Evolutionary conservation across 495 filamentous ascomycete genomes (phyloP).

Genomic region (Aspergillus asperescens): DNA sequence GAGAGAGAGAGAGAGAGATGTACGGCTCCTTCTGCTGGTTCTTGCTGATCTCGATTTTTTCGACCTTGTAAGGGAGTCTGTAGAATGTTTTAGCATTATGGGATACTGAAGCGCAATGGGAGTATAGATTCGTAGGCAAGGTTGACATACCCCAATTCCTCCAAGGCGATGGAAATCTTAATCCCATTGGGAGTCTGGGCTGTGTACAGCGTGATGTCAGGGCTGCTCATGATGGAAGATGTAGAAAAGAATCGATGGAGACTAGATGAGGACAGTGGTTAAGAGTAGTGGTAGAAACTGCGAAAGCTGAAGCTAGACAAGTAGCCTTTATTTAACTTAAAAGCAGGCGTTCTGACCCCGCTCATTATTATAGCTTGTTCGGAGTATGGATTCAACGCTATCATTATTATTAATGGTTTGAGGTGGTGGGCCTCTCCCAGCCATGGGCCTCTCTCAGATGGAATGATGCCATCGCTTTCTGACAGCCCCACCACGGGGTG

Average conservation of each 20-base stretch:
- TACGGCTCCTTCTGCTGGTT: constrained; percentile 74
- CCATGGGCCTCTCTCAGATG: too few species aligned
- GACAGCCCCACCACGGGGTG: constrained; percentile 7
- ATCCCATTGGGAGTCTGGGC: constrained; percentile 51
- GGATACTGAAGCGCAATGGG: too few species aligned
- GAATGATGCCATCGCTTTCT: constrained; percentile 7
- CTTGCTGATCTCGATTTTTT: constrained; percentile 64
- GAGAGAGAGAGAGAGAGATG: constrained; percentile 14
- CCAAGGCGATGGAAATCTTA: constrained; percentile 84
- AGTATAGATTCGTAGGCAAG: background rate
- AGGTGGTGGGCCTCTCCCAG: too few species aligned
- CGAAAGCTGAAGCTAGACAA: background rate
- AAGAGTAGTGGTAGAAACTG: background rate
- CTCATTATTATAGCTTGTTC: background rate
- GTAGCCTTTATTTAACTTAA: constrained; percentile 4
- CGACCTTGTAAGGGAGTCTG: constrained; percentile 54
- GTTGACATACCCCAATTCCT: constrained; percentile 64
- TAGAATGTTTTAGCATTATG: constrained; percentile 21
- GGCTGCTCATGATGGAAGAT: constrained; percentile 25
- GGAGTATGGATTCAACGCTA: background rate
- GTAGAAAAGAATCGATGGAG: background rate
- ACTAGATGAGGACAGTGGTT: background rate
- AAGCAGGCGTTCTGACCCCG: constrained; percentile 1
- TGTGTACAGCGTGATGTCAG: constrained; percentile 47
- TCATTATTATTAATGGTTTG: constrained; percentile 4